Evolutionary conservation across 1,139 yeast genomes (phyloP), one percentile per base, ranked within the genome.

Genomic region (Candida gigantensis): DNA sequence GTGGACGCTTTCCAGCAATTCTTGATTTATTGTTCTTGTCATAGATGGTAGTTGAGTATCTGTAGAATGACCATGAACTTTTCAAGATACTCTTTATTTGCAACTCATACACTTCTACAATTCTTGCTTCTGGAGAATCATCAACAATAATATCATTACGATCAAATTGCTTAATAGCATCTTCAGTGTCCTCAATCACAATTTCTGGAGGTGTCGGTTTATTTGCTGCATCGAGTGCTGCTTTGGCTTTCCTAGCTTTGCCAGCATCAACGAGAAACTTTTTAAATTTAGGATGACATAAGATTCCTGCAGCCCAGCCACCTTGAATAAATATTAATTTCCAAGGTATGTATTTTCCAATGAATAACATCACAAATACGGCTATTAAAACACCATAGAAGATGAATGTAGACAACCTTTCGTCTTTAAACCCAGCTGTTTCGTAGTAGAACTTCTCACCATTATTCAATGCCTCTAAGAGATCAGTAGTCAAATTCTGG

Each of bases 91-190:
- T 84, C 49, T 74, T 84, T 36, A 73, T 69, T 53, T 86, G 85
- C 19, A 89, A 68, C 57, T 88, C 96, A 55, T 72, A 89, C 1
- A 89, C 65, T 52, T 88, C 95, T 6, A 86, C 90, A 10, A 69
- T 58, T 36, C 72, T 64, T 0, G 72, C 65, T 34, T 81, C 82
- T 0, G 87, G 83, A 1, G 74, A 60, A 41, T 84, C 92, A 52
- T 86, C 95, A 20, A 86, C 68, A 10, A 84, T 69, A 23, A 82
- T 72, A 40, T 77, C 80, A 23, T 58, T 55, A 30, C 76, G 55
- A 34, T 73, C 77, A 30, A 68, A 65, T 30, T 58, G 28, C 27
- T 40, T 29, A 12, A 34, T 20, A 19, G 21, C 39, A 13, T 29
- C 31, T 11, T 26, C 28, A 11, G 24, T 12, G 10, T 24, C 35